phyloP scores from a whole-genome alignment of 305 asterid genomes.

The Fraxinus dipetala region DNA sequence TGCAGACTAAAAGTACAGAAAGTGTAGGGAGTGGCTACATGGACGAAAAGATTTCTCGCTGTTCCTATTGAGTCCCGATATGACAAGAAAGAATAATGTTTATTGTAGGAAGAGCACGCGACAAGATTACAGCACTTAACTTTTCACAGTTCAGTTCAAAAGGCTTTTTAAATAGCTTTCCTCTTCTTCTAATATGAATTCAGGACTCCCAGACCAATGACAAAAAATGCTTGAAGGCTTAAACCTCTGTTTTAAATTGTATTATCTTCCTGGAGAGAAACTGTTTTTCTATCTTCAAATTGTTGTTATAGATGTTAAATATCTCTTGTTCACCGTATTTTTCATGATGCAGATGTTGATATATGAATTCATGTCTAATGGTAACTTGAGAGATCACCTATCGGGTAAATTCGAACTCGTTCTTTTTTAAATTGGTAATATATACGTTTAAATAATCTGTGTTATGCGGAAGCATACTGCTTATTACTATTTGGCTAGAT shows the following conservation, averaged over 20 bases:
- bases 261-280: background rate
- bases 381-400: conserved; percentile 67
- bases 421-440: background rate
- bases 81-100: background rate
- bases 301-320: conserved; percentile 7
- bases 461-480: background rate
- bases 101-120: background rate
- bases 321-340: conserved; percentile 26
- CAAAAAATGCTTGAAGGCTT: background rate
- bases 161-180: background rate
- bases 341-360: conserved; percentile 66
- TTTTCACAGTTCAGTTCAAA: background rate
- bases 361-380: conserved; percentile 70
- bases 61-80: background rate
- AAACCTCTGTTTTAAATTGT: background rate
- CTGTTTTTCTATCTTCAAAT: background rate
- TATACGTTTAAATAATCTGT: background rate
- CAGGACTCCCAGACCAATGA: background rate
- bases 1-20: background rate
- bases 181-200: background rate
- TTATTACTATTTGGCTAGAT: background rate
- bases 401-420: conserved; percentile 47
- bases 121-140: background rate
- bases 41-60: background rate
- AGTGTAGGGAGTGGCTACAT: no score